Base-by-base conservation (phyloP, 2,329 filamentous ascomycete species). In the Aspergillus fumigatus region DNA sequence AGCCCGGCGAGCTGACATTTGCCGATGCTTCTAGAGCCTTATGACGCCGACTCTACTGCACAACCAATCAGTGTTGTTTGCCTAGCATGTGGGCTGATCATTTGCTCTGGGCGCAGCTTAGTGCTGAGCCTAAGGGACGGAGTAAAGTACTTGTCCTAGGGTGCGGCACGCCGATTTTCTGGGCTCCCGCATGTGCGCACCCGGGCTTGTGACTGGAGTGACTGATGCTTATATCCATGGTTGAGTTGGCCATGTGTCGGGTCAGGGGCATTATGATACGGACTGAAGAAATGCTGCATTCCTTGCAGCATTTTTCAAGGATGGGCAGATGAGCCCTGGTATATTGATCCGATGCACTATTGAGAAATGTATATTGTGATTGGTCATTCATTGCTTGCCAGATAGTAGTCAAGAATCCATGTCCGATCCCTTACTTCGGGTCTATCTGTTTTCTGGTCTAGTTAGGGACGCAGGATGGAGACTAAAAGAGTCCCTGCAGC, bases 1-100 rank as follows among this genome's bases (percentile, higher is more conserved):
- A 78, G 73, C 75, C 76, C 70, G 71, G 76, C 76, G 60, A 47
- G 21, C 43, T 47, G 43, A 47, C 26, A 47, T 47, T 1, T 47
- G 21, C 21, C 3, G 8, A 17, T 6, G 0, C 21, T 47, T 23
- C 26, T 17, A 26, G 21, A 14, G 43, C 11, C 1, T 3, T n/a
- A 23, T 23, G 6, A 47, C 3, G 2, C 3, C 1, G 2, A 1
- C 1, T 4, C 2, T 5, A 29, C 3, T 5, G 1, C 4, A 4
- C 11, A 35, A 3, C 4, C 11, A 35, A 35, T 35, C 32, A 35
- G 29, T 14, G 29, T 14, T 21, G n/a, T 2, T 6, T 21, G 17
- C 40, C n/a, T 17, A 52, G 55, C 57, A 59, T 57, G 57, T 59
- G 57, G 51, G 43, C 29, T 25, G 41, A 54, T 52, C 53, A 59